Percentiles rank a stretch among this genome's conserved stretches.
These are phyloP conservation scores for Phytophthora hibernalis DNA, from an alignment of 352 stramenopile genomes.

Conservation along the genomic window DNA sequence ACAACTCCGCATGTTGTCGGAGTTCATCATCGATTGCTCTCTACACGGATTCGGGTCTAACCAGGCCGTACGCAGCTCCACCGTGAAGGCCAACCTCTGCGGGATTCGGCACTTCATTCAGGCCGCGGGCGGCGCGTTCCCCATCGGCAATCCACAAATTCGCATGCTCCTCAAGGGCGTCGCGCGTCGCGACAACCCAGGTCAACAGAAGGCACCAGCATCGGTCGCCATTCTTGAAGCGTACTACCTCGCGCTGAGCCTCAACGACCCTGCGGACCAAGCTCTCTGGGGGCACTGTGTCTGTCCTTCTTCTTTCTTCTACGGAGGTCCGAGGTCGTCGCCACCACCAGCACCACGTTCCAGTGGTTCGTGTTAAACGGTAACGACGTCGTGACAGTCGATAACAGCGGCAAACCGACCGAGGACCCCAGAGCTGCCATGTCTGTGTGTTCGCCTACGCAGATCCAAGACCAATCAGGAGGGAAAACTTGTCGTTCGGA, in stretches of 20 bases:
- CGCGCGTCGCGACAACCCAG: neutral
- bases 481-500: too few species aligned
- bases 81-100: neutral
- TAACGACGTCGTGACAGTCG: too few species aligned
- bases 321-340: neutral
- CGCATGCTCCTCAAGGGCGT: slow-evolving; percentile 12
- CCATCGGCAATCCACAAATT: slow-evolving; percentile 10
- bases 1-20: neutral
- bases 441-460: too few species aligned
- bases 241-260: neutral
- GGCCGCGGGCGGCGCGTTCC: neutral
- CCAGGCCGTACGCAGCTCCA: neutral
- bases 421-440: too few species aligned
- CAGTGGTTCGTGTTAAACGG: slow-evolving; percentile 6
- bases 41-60: neutral
- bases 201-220: slow-evolving; percentile 5
- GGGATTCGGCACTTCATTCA: slow-evolving; percentile 8
- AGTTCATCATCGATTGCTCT: slow-evolving; percentile 9
- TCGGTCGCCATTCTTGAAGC: neutral
- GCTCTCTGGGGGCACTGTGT: slow-evolving; percentile 15
- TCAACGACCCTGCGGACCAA: slow-evolving; percentile 3
- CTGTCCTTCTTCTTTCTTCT: slow-evolving; percentile 21
- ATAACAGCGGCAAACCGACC: too few species aligned
- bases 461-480: too few species aligned
- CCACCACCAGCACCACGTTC: neutral